Percentiles rank a stretch among this genome's conserved stretches.
Conservation (phyloP, 345 rosid species). For the Salix arbutifolia region DNA sequence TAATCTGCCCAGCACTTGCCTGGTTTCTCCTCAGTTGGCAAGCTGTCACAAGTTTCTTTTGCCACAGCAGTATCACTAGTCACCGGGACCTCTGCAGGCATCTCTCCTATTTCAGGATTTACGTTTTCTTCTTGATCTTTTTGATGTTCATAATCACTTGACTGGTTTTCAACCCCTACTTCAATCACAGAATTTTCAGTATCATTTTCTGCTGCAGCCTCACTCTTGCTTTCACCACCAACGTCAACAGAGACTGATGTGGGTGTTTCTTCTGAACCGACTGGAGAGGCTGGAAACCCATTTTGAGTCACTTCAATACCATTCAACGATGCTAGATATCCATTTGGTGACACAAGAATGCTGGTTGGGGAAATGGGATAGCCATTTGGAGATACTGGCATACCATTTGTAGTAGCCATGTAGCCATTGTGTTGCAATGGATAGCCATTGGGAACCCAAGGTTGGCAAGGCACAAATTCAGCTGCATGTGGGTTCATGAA, state of each 20-base stretch:
- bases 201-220: constrained; percentile 33
- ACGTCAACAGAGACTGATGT: constrained; percentile 24
- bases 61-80: constrained; percentile 23
- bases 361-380: constrained; percentile 53
- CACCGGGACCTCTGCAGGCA: constrained; percentile 11
- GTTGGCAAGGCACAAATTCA: constrained; percentile 81
- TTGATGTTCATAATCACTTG: constrained; percentile 23
- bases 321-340: constrained; percentile 28
- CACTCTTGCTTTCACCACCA: constrained; percentile 37
- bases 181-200: constrained; percentile 38
- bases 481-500: constrained; percentile 99
- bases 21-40: constrained; percentile 36
- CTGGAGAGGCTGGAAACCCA: constrained; percentile 39
- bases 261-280: constrained; percentile 39
- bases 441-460: constrained; percentile 84
- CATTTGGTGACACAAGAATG: constrained; percentile 43
- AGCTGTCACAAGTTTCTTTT: constrained; percentile 33
- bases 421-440: constrained; percentile 64
- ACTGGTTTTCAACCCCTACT: constrained; percentile 32
- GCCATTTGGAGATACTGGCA: constrained; percentile 51
- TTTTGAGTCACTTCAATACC: constrained; percentile 37
- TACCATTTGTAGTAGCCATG: constrained; percentile 48
- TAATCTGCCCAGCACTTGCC: constrained; percentile 78
- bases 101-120: constrained; percentile 31
- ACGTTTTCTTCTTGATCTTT: constrained; percentile 33